Conservation (phyloP, 495 filamentous ascomycete species). For the Usnea hakonensis region DNA sequence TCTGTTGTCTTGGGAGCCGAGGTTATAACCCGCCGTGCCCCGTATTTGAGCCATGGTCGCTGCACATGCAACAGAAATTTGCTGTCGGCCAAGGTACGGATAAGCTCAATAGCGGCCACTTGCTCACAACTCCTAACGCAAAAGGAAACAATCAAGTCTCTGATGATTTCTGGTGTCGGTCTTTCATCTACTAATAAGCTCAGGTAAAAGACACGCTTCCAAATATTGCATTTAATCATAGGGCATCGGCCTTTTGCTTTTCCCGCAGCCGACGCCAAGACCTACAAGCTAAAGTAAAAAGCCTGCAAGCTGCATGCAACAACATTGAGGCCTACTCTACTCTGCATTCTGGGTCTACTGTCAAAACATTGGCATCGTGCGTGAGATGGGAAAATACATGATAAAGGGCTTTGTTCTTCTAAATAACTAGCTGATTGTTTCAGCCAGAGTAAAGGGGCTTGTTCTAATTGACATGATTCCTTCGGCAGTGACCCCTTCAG, state of each 20-base stretch:
- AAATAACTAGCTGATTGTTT: background rate
- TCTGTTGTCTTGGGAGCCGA: constrained; percentile 61
- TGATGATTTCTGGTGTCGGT: background rate
- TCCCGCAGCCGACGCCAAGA: constrained; percentile 11
- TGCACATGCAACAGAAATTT: constrained; percentile 20
- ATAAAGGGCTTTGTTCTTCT: background rate
- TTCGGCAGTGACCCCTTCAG: background rate
- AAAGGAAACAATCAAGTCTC: constrained; percentile 2
- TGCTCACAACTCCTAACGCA: background rate
- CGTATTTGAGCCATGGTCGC: constrained; percentile 83
- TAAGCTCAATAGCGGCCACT: background rate
- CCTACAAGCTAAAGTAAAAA: background rate
- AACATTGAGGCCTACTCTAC: no score
- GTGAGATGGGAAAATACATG: background rate
- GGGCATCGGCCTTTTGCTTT: constrained; percentile 1
- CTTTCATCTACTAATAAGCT: background rate
- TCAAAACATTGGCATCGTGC: no score
- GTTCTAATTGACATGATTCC: background rate
- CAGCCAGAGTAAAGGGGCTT: background rate
- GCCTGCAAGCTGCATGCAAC: no score
- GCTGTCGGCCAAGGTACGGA: background rate
- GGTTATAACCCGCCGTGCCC: constrained; percentile 92
- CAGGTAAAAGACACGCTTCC: constrained; percentile 19
- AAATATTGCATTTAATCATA: constrained; percentile 12
- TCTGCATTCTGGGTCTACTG: no score